Percentiles rank a stretch among this genome's conserved stretches.
Conservation (phyloP, 257 asterid genomes). For the Scutellaria barbata region DNA sequence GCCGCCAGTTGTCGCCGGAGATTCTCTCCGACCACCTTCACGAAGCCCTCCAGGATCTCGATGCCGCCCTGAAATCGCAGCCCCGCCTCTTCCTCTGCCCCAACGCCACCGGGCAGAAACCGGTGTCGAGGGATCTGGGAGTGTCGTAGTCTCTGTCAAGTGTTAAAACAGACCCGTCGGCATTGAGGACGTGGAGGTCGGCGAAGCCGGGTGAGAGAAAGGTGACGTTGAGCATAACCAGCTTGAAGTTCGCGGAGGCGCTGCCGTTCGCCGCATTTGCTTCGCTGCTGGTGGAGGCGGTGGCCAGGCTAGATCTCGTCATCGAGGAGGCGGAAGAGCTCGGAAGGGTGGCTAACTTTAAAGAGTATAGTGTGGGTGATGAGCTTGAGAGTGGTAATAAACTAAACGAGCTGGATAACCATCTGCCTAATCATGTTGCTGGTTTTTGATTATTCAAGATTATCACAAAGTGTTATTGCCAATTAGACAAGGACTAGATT, state of each 20-base stretch:
- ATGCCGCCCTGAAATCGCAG: conserved; percentile 66
- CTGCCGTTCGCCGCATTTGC: conserved; percentile 90
- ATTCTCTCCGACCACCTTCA: conserved; percentile 76
- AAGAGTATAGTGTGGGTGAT: conserved; percentile 58
- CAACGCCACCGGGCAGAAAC: conserved; percentile 35
- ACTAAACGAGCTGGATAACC: conserved; percentile 37
- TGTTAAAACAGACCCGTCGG: conserved; percentile 65
- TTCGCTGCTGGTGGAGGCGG: conserved; percentile 73
- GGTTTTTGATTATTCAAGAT: conserved; percentile 33
- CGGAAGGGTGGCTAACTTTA: conserved; percentile 71
- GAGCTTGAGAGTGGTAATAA: conserved; percentile 39
- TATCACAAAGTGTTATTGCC: no score
- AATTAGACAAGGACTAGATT: no score
- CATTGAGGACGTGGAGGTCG: conserved; percentile 55
- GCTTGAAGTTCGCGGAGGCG: conserved; percentile 81
- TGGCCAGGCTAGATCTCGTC: conserved; percentile 85
- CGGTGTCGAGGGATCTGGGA: no score
- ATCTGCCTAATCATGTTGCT: conserved; percentile 51
- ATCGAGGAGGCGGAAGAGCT: conserved; percentile 82
- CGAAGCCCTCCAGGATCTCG: conserved; percentile 78
- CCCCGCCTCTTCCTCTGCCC: conserved; percentile 69
- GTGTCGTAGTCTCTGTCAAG: conserved; percentile 47
- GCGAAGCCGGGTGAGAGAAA: conserved; percentile 44
- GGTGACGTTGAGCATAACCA: conserved; percentile 62
- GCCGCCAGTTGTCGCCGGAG: conserved; percentile 69